Evolutionary conservation across 2,329 filamentous ascomycete genomes (phyloP).

Genomic region (Xylaria sp.): DNA sequence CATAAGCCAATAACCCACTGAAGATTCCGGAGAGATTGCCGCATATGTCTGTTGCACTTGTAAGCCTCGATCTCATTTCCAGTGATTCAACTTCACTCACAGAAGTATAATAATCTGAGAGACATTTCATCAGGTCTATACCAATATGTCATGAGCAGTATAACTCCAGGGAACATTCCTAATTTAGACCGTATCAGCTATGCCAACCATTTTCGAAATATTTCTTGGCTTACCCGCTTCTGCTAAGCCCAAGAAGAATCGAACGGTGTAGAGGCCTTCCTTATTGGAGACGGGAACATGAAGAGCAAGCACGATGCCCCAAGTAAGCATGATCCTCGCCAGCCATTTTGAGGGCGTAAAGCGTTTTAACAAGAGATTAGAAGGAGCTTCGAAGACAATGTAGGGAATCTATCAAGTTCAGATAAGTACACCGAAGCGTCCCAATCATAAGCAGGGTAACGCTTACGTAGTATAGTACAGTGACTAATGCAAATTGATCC

Average conservation of each 20-base stretch:
- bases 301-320: conserved; percentile 45
- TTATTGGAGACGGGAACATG: conserved; percentile 47
- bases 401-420: conserved; percentile 43
- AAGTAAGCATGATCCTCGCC: conserved; percentile 49
- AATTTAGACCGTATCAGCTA: conserved; percentile 22
- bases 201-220: no score
- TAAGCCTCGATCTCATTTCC: conserved; percentile 3
- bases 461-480: conserved; percentile 48
- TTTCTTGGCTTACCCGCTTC: conserved; percentile 41
- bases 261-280: conserved; percentile 44
- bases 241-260: conserved; percentile 47
- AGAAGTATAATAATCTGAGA: conserved; percentile 52
- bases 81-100: conserved; percentile 36
- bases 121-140: conserved; percentile 55
- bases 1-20: conserved; percentile 33
- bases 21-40: conserved; percentile 41
- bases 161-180: conserved; percentile 50
- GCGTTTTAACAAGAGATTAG: conserved; percentile 47
- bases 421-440: not conserved
- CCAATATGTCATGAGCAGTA: conserved; percentile 54
- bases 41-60: conserved; percentile 33
- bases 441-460: not conserved
- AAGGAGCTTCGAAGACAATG: conserved; percentile 48
- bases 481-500: conserved; percentile 49
- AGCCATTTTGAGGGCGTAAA: conserved; percentile 49